Base-by-base conservation (phyloP, 805 yeast genomes). In the Kodamaea hsintzibuensis region DNA sequence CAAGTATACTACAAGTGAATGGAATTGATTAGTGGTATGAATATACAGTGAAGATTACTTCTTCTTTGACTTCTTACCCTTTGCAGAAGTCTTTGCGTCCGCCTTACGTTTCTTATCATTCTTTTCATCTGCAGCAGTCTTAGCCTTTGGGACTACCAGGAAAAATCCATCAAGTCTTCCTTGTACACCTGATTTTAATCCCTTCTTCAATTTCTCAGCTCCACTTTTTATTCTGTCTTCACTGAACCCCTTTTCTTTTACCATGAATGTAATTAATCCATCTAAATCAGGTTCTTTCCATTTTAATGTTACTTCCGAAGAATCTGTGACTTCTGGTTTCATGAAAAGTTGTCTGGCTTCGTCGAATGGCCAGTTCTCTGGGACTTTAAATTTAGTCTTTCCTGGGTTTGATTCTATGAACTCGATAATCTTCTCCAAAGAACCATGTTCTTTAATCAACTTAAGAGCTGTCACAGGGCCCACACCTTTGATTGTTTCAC, bases 401-500 rank as follows among this genome's bases (percentile, higher is more conserved):
- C 68, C 76, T 1, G 82, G 80, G 56, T 80, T 80, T 18, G 77
- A 78, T 49, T 83, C 79, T 37, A 91, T 82, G 55, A 71, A 76
- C 60, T 83, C 84, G 42, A 93, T 82, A 42, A 95, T 84, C 39
- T 85, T 86, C 57, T 93, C 98, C 47, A 95, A 77, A 0, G 88
- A 78, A 1, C 88, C 85, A 68, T 90, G 91, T 64, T 93, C 97
- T 65, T 85, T 87, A 57, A 95, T 90, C 56, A 95, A 78, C 65
- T 95, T 93, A 58, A 82, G 77, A 0, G 98, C 99, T 0, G 97
- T 93, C 1, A 89, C 95, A 0, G 98, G 98, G 7, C 99, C 99
- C 56, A 95, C 86, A 19, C 99, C 99, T 62, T 84, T 84, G 55
- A 95, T 92, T 3, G 97, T 89, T 59, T 93, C 98, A 73, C 97